Evolutionary conservation across 345 rosid genomes (phyloP), one percentile per base, ranked within the genome.

Genomic region (Excoecaria cochinchinensis): DNA sequence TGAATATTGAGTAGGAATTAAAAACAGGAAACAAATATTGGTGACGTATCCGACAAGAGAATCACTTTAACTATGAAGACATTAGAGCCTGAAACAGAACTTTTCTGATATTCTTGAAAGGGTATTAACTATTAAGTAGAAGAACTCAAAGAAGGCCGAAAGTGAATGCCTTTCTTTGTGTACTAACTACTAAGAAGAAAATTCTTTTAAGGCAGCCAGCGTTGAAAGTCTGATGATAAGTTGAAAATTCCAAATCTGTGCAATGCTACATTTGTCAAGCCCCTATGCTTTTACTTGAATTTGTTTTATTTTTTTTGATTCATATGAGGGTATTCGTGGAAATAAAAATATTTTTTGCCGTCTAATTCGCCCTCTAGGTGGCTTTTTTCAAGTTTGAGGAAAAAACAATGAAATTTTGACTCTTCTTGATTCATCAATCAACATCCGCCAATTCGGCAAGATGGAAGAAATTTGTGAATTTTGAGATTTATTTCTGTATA

Each of bases 221-320:
- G 22, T 65, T 40, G 50, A 47, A 47, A 12, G 38, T 22, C n/a
- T 14, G 47, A 47, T 48, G 56, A 5, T 22, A 6, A 38, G 70
- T 46, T 44, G 53, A 67, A 67, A 11, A 44, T 67, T 50, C 38
- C 56, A 22, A 67, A 31, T 31, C 31, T 24, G 71, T 67, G 56
- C 39, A 31, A 47, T 21, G 11, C 24, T 25, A 1, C 55, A 24
- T 11, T 46, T 22, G 13, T 4, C 40, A 47, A 47, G 16, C 6
- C 12, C 19, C 70, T 17, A 0, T 21, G 17, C 8, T 13, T 5
- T 25, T 61, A 42, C 40, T 61, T 61, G 40, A 15, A n/a, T 61
- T 61, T 61, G 58, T 3, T 31, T 31, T 31, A 1, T 31, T 31
- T 9, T 61, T 61, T 42, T 36, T 9, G 1, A 61, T 61, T 61